Evolutionary conservation across 345 rosid species (phyloP).

Genomic region (Eucalyptus sp.): DNA sequence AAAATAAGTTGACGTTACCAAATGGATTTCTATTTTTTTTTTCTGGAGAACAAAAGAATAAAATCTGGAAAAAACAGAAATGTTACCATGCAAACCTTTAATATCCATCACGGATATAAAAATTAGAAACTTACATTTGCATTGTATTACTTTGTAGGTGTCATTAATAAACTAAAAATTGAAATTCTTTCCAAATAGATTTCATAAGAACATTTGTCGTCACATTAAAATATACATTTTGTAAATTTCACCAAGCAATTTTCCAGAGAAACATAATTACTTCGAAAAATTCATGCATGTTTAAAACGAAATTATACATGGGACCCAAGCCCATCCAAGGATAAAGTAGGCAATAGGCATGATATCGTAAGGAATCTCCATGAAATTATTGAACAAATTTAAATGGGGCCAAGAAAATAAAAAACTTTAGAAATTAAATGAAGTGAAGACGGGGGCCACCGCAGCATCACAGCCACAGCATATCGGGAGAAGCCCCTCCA

Average conservation of each 20-base stretch:
- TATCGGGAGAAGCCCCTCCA: not conserved
- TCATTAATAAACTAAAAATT: not conserved
- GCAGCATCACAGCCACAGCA: not conserved
- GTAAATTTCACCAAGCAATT: not conserved
- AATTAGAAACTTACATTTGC: not conserved
- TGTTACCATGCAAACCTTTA: too few species aligned
- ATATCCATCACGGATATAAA: too few species aligned
- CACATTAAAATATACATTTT: not conserved
- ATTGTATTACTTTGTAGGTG: rapidly evolving
- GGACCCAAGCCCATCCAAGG: not conserved
- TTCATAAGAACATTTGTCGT: not conserved
- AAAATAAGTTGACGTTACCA: too few species aligned
- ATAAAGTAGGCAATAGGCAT: not conserved
- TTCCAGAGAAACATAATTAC: not conserved
- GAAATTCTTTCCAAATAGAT: not conserved
- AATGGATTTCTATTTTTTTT: too few species aligned
- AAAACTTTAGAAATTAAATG: not conserved
- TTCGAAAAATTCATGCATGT: not conserved
- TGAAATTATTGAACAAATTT: not conserved
- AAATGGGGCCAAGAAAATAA: not conserved
- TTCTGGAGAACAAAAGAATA: rapidly evolving
- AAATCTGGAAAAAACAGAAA: too few species aligned
- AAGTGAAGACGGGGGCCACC: not conserved
- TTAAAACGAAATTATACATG: not conserved
- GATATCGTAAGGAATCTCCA: not conserved